Percentiles rank a stretch among this genome's conserved stretches.
phyloP scores from a whole-genome alignment of 371 early-diverging fungal species.

The Circinella minor region DNA sequence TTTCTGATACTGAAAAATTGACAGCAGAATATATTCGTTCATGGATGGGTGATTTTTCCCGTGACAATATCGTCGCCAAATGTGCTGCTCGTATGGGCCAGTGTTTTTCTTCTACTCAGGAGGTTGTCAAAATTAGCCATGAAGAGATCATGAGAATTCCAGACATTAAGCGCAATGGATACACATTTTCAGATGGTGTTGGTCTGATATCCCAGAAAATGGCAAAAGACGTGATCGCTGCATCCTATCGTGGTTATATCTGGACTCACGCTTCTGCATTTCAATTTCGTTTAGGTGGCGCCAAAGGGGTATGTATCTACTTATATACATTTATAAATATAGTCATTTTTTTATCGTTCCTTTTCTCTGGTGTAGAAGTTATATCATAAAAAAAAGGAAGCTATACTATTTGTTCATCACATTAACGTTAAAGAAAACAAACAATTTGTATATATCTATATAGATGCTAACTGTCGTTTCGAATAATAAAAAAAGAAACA shows the following conservation, averaged over 20 bases:
- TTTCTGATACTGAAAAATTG: slow-evolving; percentile 35
- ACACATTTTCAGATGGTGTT: slow-evolving; percentile 73
- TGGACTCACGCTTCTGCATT: slow-evolving; percentile 56
- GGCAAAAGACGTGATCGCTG: slow-evolving; percentile 25
- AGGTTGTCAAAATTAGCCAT: slow-evolving; percentile 31
- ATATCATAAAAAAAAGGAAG: too few relatives aligned
- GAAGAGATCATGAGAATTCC: slow-evolving; percentile 44
- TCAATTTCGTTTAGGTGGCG: slow-evolving; percentile 78
- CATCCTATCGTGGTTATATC: not conserved
- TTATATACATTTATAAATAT: too few relatives aligned
- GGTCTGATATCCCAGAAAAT: slow-evolving; percentile 63
- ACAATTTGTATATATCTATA: too few relatives aligned
- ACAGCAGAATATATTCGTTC: slow-evolving; percentile 53
- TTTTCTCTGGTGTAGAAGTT: too few relatives aligned
- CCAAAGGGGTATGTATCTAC: slow-evolving; percentile 62
- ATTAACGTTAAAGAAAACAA: too few relatives aligned
- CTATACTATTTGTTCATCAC: too few relatives aligned
- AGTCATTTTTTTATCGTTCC: too few relatives aligned
- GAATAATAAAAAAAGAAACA: not conserved
- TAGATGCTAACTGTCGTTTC: slow-evolving; percentile 30
- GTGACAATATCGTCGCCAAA: slow-evolving; percentile 62
- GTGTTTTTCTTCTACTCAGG: slow-evolving; percentile 63
- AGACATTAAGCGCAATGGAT: slow-evolving; percentile 58
- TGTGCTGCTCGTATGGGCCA: slow-evolving; percentile 69
- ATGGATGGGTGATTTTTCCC: slow-evolving; percentile 73